Conservation (phyloP, 306 rosid genomes). For the Cercis canadensis region DNA sequence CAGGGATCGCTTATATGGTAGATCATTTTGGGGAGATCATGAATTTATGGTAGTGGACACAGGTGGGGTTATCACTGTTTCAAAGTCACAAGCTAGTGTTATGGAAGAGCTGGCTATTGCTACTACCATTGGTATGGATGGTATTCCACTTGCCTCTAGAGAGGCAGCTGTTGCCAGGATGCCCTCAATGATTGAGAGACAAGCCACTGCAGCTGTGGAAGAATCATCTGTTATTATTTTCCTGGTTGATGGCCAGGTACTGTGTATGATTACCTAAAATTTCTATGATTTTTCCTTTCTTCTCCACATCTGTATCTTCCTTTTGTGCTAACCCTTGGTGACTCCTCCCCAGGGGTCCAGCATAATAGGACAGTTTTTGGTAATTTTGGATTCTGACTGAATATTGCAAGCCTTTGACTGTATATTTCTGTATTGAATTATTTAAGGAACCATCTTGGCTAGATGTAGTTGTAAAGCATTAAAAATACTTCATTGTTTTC, state of each 20-base stretch:
- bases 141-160: constrained; percentile 84
- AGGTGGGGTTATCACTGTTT: constrained; percentile 87
- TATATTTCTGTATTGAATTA: constrained; percentile 15
- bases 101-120: constrained; percentile 86
- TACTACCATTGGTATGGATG: constrained; percentile 96
- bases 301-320: constrained; percentile 7
- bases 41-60: constrained; percentile 98
- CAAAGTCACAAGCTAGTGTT: constrained; percentile 78
- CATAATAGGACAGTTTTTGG: constrained; percentile 8
- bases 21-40: constrained; percentile 86
- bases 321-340: not conserved
- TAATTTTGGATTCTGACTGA: constrained; percentile 14
- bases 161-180: constrained; percentile 96
- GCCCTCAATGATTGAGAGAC: constrained; percentile 98
- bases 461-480: constrained; percentile 17
- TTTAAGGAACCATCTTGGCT: constrained; percentile 18
- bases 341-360: constrained; percentile 23
- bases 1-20: constrained; percentile 94
- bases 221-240: constrained; percentile 88
- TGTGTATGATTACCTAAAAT: constrained; percentile 22
- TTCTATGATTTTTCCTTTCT: constrained; percentile 10
- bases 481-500: constrained; percentile 5
- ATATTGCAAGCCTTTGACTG: constrained; percentile 31
- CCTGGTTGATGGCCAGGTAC: constrained; percentile 93
- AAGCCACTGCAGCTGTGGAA: constrained; percentile 88